phyloP scores from a whole-genome alignment of 1,284 basidiomycete genomes.

The Trametes polyzona region DNA sequence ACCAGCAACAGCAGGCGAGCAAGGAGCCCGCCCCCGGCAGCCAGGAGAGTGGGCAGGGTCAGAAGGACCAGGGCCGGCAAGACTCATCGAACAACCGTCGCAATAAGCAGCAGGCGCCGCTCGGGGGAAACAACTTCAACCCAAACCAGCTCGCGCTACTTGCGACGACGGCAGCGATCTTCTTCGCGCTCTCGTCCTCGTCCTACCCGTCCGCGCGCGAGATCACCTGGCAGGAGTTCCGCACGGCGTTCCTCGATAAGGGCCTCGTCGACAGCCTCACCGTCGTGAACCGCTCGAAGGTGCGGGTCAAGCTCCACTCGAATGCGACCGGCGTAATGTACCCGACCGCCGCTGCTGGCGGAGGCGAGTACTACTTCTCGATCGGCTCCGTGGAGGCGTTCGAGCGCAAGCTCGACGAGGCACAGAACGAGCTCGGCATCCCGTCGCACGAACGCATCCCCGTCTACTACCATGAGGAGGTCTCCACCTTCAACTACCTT shows the following conservation, averaged over 20 bases:
- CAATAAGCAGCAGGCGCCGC: conserved; percentile 39
- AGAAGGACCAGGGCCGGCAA: conserved; percentile 24
- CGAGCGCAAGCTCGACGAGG: conserved; percentile 92
- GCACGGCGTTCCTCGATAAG: conserved; percentile 93
- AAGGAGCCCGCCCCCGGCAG: conserved; percentile 31
- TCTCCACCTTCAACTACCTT: conserved; percentile 81
- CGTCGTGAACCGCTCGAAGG: conserved; percentile 91
- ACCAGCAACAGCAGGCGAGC: conserved; percentile 58
- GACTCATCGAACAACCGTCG: conserved; percentile 49
- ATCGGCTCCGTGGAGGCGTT: conserved; percentile 98
- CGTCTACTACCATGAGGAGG: conserved; percentile 96
- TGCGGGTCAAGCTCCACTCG: conserved; percentile 86
- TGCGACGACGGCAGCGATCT: conserved; percentile 61
- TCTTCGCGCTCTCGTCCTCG: conserved; percentile 71
- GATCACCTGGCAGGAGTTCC: conserved; percentile 99
- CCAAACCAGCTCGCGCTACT: conserved; percentile 65
- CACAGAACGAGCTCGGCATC: conserved; percentile 91
- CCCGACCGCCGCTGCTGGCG: conserved; percentile 52
- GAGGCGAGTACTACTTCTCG: conserved; percentile 89
- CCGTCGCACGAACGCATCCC: conserved; percentile 94
- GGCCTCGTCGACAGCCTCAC: conserved; percentile 94
- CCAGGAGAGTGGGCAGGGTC: conserved; percentile 18
- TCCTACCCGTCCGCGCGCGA: conserved; percentile 72
- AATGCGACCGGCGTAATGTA: conserved; percentile 83
- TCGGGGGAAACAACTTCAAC: conserved; percentile 50